Base-by-base conservation (phyloP, 2,329 filamentous ascomycete species). In the Colletotrichum caudatum region DNA sequence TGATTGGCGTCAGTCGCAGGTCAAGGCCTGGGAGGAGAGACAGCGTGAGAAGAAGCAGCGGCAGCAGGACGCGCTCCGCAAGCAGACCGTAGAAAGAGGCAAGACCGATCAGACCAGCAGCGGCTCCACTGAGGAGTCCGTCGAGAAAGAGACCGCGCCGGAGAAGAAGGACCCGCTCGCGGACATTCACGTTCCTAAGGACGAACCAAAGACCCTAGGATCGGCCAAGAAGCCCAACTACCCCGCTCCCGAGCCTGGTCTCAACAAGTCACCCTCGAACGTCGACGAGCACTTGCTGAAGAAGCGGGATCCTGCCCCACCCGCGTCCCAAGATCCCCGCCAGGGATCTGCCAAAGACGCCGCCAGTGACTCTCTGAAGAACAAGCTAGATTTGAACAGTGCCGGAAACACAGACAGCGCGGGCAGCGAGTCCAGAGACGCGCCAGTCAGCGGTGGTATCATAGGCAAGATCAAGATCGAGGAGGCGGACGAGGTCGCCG, bases 11-110 rank as follows among this genome's bases (percentile, higher is more conserved):
- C 81, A 84, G 1, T 70, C 79, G 46, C 77, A 85, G 74, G 76
- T 88, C 54, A 78, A 76, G 29, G 77, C 82, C 4, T 90, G 86
- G 77, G 83, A 84, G 64, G 77, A 82, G 51, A 81, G 81, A 73
- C 81, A 86, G 66, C 77, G 77, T 51, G 74, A 80, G 51, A 78
- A 79, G 51, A 77, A 78, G 16, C 75, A 82, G 73, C 74, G 78
- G 66, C 76, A 82, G 73, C 75, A 78, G 66, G 69, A 77, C 48
- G 72, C 78, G 65, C 69, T 74, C 3, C 54, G 74, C 41, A 75
- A 77, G 18, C 74, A 64, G 11, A 64, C 66, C 1, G 57, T 51
- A 1, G 70, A 72, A 33, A 50, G 64, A 41, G 54, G 53, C 29
- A 60, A 66, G 33, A 26, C 46, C 23, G 58, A 60, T 12, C 7